Percentiles rank a stretch among this genome's conserved stretches.
Evolutionary conservation across 2,329 filamentous ascomycete species (phyloP).

Genomic region (Epichloe scottii): DNA sequence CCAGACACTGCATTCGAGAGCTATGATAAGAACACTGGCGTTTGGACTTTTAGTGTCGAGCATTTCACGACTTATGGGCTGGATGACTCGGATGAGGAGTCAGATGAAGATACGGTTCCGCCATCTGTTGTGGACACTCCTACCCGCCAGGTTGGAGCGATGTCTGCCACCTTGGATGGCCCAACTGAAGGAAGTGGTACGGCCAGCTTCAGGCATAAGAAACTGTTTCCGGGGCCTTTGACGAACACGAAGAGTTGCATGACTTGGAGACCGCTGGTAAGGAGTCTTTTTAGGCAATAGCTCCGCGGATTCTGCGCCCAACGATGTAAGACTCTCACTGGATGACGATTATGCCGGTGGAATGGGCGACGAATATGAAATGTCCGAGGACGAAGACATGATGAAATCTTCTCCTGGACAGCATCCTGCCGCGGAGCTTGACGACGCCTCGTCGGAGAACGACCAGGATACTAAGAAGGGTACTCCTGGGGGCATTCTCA

Average conservation of each 20-base stretch:
- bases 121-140: constrained; percentile 2
- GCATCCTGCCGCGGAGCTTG: constrained; percentile 65
- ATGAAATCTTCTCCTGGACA: constrained; percentile 64
- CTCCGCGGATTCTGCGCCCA: constrained; percentile 70
- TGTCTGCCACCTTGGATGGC: constrained; percentile 10
- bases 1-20: constrained; percentile 67
- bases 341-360: constrained; percentile 43
- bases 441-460: constrained; percentile 42
- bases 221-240: constrained; percentile 65
- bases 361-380: constrained; percentile 66
- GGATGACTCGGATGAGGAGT: constrained; percentile 65
- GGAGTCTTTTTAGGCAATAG: constrained; percentile 84
- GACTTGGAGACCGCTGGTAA: constrained; percentile 42
- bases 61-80: constrained; percentile 95
- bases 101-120: constrained; percentile 33
- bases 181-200: constrained; percentile 39
- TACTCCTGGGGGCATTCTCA: constrained; percentile 48
- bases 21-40: constrained; percentile 68
- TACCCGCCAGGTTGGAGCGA: constrained; percentile 11
- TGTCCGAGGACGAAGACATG: constrained; percentile 58
- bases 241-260: constrained; percentile 42
- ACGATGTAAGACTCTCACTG: constrained; percentile 44
- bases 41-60: constrained; percentile 87
- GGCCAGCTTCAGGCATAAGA: constrained; percentile 40
- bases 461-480: constrained; percentile 31